These are phyloP conservation scores for Mychonastes homosphaera DNA, from an alignment of 139 green algal genomes.

Conservation along the genomic window DNA sequence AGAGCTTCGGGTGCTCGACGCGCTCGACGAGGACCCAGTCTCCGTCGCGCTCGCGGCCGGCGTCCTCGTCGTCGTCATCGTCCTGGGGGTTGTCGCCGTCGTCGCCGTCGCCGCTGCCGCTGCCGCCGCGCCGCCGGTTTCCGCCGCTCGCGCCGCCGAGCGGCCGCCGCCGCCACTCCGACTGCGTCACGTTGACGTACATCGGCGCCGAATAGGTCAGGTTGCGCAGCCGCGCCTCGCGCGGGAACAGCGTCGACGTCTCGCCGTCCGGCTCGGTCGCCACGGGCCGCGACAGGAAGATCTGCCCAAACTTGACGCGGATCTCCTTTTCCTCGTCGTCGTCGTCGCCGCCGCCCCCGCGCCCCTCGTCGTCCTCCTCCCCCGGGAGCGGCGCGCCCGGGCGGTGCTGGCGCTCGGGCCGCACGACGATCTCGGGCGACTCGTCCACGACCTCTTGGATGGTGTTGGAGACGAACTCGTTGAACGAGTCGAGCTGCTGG, in stretches of 20 bases:
- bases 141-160: too few species aligned
- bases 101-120: too few species aligned
- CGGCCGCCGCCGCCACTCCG: slow-evolving; percentile 3
- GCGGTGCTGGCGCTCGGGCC: slow-evolving; percentile 72
- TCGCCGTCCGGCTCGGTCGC: slow-evolving; percentile 89
- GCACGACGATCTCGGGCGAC: slow-evolving; percentile 47
- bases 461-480: slow-evolving; percentile 91
- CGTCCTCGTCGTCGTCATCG: neutral
- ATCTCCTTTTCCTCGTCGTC: slow-evolving; percentile 30
- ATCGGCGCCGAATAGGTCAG: slow-evolving; percentile 95
- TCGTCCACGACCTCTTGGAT: slow-evolving; percentile 78
- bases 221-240: slow-evolving; percentile 89
- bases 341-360: slow-evolving; percentile 16
- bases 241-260: slow-evolving; percentile 81
- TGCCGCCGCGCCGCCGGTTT: too few species aligned
- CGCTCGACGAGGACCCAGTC: slow-evolving; percentile 13
- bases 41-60: slow-evolving; percentile 2
- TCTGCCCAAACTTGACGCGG: slow-evolving; percentile 84
- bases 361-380: slow-evolving; percentile 25
- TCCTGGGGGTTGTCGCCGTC: neutral
- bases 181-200: slow-evolving; percentile 85
- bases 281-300: slow-evolving; percentile 87
- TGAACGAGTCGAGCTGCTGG: slow-evolving; percentile 98
- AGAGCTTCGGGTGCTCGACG: slow-evolving; percentile 67
- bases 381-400: slow-evolving; percentile 23